Evolutionary conservation across 208 protist genomes (phyloP).

Genomic region (Crithidia acanthocephali): DNA sequence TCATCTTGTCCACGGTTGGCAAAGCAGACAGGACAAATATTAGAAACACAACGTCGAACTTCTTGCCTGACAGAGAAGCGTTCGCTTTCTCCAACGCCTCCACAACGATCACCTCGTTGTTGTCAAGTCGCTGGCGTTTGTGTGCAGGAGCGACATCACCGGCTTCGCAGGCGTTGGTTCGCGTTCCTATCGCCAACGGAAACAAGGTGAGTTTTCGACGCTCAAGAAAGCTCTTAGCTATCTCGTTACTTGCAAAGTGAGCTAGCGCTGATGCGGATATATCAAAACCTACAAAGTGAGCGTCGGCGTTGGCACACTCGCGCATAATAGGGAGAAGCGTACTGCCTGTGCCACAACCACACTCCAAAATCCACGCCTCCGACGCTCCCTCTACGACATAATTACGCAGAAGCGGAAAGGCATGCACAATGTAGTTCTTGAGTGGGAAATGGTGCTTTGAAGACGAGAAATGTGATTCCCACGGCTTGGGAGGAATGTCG

Average conservation of each 20-base stretch:
- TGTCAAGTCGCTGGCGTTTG: conserved; percentile 34
- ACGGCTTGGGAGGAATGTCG: conserved; percentile 30
- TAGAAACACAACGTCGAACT: conserved; percentile 64
- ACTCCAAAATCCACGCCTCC: conserved; percentile 55
- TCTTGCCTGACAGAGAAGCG: conserved; percentile 17
- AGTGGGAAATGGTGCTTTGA: conserved; percentile 77
- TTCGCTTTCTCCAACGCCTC: conserved; percentile 32
- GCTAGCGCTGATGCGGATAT: conserved; percentile 53
- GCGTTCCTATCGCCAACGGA: conserved; percentile 34
- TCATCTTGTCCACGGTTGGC: conserved; percentile 60
- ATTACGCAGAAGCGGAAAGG: conserved; percentile 62
- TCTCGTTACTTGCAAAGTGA: conserved; percentile 46
- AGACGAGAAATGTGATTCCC: conserved; percentile 56
- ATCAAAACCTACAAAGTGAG: conserved; percentile 73
- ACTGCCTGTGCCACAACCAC: conserved; percentile 79
- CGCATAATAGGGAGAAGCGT: conserved; percentile 73
- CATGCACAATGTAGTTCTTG: conserved; percentile 83
- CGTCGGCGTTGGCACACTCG: conserved; percentile 37
- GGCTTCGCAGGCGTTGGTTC: accelerated
- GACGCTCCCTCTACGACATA: conserved; percentile 10
- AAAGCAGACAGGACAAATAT: conserved; percentile 88
- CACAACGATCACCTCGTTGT: conserved; percentile 14
- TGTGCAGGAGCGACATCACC: background rate
- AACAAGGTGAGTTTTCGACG: conserved; percentile 40
- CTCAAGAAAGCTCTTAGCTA: conserved; percentile 39